phyloP scores from a whole-genome alignment of 140 eudicot genomes.

The Cichorium intybus region DNA sequence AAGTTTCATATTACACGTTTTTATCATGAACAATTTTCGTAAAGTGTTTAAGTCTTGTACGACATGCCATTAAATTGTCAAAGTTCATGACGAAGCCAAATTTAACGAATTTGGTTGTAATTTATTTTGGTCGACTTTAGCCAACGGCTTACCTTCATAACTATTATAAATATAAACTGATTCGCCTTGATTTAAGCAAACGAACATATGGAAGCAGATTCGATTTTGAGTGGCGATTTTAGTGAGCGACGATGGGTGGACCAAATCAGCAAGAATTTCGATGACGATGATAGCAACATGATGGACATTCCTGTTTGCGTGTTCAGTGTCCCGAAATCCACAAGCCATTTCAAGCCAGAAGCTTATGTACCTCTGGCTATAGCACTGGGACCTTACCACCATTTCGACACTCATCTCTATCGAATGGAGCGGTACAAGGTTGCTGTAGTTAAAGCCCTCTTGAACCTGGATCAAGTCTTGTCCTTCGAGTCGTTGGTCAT shows the following conservation, averaged over 20 bases:
- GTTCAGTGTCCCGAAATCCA: constrained; percentile 39
- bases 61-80: constrained; percentile 18
- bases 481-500: constrained; percentile 30
- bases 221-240: constrained; percentile 20
- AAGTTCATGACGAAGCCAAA: background rate
- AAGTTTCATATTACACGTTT: background rate
- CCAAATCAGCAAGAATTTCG: constrained; percentile 28
- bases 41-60: constrained; percentile 15
- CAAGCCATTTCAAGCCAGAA: constrained; percentile 39
- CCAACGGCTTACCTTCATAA: constrained; percentile 6
- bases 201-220: constrained; percentile 7
- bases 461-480: constrained; percentile 22
- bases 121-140: constrained; percentile 13
- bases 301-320: constrained; percentile 32
- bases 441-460: constrained; percentile 28
- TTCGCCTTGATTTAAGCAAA: background rate
- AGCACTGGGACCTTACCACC: constrained; percentile 61
- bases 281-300: constrained; percentile 20
- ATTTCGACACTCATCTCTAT: constrained; percentile 42
- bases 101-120: constrained; percentile 10
- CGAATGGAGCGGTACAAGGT: constrained; percentile 59
- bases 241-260: constrained; percentile 36
- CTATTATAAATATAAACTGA: constrained; percentile 14
- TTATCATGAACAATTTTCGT: background rate
- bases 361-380: constrained; percentile 51